phyloP scores from a whole-genome alignment of 116 monocot genomes.

The Zostera marina region DNA sequence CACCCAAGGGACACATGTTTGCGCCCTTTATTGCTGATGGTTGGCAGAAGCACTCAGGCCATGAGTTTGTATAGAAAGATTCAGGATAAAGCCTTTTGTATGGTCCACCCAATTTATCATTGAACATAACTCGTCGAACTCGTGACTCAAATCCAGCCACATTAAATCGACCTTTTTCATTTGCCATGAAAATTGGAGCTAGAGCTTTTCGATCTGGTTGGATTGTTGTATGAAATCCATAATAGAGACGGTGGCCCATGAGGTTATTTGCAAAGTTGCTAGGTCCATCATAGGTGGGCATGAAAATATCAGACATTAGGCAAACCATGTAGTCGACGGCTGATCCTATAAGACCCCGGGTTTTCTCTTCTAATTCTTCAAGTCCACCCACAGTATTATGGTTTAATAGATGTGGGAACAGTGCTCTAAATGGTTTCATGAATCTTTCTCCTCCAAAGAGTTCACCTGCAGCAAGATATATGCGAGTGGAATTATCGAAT shows the following conservation, averaged over 20 bases:
- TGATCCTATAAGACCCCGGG: slow-evolving; percentile 58
- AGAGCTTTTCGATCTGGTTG: slow-evolving; percentile 72
- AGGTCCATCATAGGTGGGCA: slow-evolving; percentile 95
- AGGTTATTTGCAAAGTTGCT: slow-evolving; percentile 98
- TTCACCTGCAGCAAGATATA: slow-evolving; percentile 88
- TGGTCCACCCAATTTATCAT: slow-evolving; percentile 55
- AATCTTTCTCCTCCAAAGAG: slow-evolving; percentile 92
- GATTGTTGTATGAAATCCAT: slow-evolving; percentile 79
- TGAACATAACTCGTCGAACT: slow-evolving; percentile 44
- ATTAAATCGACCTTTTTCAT: slow-evolving; percentile 37
- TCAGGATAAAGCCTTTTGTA: slow-evolving; percentile 47
- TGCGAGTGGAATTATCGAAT: slow-evolving; percentile 69
- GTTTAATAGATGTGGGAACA: slow-evolving; percentile 80
- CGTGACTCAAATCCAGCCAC: slow-evolving; percentile 41
- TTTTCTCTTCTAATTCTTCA: slow-evolving; percentile 46
- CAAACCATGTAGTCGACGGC: slow-evolving; percentile 99
- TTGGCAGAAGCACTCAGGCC: slow-evolving; percentile 97
- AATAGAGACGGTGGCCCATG: slow-evolving; percentile 92
- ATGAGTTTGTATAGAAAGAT: slow-evolving; percentile 85
- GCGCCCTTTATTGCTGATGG: slow-evolving; percentile 17
- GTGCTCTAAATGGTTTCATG: slow-evolving; percentile 67
- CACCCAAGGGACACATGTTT: slow-evolving; percentile 38
- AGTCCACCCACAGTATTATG: slow-evolving; percentile 49
- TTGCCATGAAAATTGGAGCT: slow-evolving; percentile 77
- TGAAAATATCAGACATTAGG: slow-evolving; percentile 85